Base-by-base conservation (phyloP, 495 filamentous ascomycete genomes). In the Aspergillus ellipticus region DNA sequence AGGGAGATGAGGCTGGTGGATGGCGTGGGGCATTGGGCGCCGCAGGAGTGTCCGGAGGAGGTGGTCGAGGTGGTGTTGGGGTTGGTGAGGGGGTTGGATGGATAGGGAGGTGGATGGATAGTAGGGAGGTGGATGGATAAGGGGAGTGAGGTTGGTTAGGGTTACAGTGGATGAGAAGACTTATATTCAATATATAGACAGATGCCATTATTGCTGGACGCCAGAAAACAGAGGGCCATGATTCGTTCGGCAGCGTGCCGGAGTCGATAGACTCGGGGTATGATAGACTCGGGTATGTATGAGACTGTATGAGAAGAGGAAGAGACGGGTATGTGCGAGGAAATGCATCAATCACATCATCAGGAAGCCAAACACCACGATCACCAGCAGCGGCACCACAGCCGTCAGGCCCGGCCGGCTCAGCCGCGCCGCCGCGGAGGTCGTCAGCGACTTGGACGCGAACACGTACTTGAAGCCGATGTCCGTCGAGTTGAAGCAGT, bases 401-500 rank as follows among this genome's bases (percentile, higher is more conserved):
- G 55, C 53, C 20, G 63, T 51, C 35, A 59, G 6, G 9, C 39
- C 29, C 37, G 48, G 51, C 4, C 19, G 22, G 41, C 33, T 16
- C 41, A 37, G 24, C 6, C 49, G 17, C 31, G 33, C 42, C 16
- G 17, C 17, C 16, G 42, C 33, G 13, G 41, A 20, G 7, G 56
- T 51, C 73, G 20, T 62, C 24, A 80, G 85, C 65, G 67, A 83
- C 49, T 63, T 80, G 3, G 71, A 87, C 29, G 83, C 86, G 78
- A 88, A 96, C 60, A 96, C 76, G 58, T 85, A 81, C 57, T 89
- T 79, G 76, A 93, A 89, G 52, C 79, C 75, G 59, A 96, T 82
- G 50, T 87, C 79, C 49, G 80, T 80, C 54, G 82, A 87, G 72
- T 97, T 96, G 74, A 85, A 89, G 78, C 92, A 96, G 72, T 96